Base-by-base conservation (phyloP, 169 alveolate species). In the Eimeria sp. region DNA sequence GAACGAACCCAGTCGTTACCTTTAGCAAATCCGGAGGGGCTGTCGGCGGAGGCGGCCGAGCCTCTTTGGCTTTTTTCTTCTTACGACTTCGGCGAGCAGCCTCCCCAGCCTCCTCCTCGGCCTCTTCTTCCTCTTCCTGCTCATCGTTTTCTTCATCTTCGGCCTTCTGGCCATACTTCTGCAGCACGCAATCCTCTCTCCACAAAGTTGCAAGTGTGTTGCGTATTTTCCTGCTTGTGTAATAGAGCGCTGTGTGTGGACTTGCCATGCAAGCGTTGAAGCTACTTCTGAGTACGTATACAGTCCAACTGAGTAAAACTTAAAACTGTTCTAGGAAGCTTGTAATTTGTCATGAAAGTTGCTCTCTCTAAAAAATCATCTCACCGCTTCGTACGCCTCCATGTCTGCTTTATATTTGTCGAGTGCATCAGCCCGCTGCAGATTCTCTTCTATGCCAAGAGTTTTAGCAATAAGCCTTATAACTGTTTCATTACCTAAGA, bases 11-110 rank as follows among this genome's bases (percentile, higher is more conserved):
- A 43, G 66, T 85, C 43, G 58, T n/a, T 43, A 85, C 33, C 82
- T 85, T 85, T 8, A 85, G 93, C 46, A 85, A n/a, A 16, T 54
- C 76, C 30, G 93, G 93, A 85, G 93, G 93, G 18, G 93, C 93
- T 60, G 60, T 14, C 27, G 93, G 93, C 66, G 80, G 93, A 27
- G 66, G 93, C 40, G 93, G 93, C 40, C 30, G 56, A 16, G 13
- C 66, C 82, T 60, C 93, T 4, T 62, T 60, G 82, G 10, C 62
- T 20, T 56, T n/a, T 25, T 77, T 77, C 66, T 43, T 25, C 18
- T 27, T 49, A 23, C 64, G 58, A 6, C 23, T 49, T 25, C 43
- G 40, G 10, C 43, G 23, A 46, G 87, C 8, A 16, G 27, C 87
- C 20, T 58, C 54, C 37, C 93, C 93, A 8, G 46, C 37, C 46